These are phyloP conservation scores for Trichoderma sp. DNA, from an alignment of 2,329 filamentous ascomycete species.

Conservation along the genomic window DNA sequence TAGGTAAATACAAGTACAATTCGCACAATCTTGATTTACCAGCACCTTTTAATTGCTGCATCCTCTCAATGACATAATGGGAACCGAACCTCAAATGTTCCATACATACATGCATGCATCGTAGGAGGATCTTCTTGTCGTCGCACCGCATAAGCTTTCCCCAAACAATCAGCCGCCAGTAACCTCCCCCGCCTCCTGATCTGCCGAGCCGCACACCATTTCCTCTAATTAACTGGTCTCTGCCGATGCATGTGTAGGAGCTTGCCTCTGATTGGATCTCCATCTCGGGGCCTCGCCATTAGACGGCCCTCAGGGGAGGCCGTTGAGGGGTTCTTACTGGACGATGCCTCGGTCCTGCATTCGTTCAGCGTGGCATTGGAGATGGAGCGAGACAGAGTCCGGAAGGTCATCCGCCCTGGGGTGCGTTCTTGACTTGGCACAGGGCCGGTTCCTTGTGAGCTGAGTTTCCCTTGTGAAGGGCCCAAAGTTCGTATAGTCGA, in stretches of 20 bases:
- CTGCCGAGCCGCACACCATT: not conserved
- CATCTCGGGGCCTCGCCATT: not conserved
- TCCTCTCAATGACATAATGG: not conserved
- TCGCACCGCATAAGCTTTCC: not conserved
- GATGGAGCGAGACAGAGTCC: slow-evolving; percentile 3
- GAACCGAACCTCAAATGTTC: not conserved
- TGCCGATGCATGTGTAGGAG: slow-evolving; percentile 5
- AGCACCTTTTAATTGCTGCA: not conserved
- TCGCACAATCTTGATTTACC: not conserved
- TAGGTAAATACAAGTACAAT: not conserved
- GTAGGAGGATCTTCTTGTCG: not conserved
- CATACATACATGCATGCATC: not conserved
- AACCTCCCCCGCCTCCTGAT: slow-evolving; percentile 1
- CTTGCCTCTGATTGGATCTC: slow-evolving; percentile 13
- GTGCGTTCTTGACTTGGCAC: not conserved
- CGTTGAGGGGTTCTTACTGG: not conserved
- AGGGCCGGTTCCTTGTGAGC: not conserved
- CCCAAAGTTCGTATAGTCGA: not conserved
- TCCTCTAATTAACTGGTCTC: slow-evolving; percentile 8
- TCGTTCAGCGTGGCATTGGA: not conserved
- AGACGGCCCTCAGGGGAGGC: not conserved
- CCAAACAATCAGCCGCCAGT: not conserved
- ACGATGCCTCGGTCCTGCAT: not conserved
- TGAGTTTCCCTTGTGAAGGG: not conserved
- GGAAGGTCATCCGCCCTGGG: slow-evolving; percentile 10